Evolutionary conservation across 1,284 basidiomycete genomes (phyloP), one percentile per base, ranked within the genome.

Genomic region (Caloboletus inedulis): DNA sequence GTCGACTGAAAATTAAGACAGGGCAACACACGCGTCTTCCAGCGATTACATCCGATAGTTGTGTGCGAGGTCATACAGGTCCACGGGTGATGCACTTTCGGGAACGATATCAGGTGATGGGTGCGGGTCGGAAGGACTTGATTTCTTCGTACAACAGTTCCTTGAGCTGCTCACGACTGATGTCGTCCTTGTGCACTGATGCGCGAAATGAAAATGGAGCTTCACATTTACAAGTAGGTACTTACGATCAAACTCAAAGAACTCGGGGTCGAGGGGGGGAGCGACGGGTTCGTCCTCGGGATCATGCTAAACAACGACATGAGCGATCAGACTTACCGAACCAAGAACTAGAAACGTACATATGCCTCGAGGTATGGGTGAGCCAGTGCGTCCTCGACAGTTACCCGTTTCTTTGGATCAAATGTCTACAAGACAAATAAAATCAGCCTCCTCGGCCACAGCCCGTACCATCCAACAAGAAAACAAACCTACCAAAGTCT

Each of bases 291-390:
- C 94, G 64, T 97, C 94, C 39, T 94, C 91, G 0, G 93, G 91
- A 65, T 95, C 94, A 63, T 92, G 89, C 85, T 89, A 60, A 35
- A 46, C 7, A 7, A 53, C 21, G 33, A 44, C 36, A 49, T 62
- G 30, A 62, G 54, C 34, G 37, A 29, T 9, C 19, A 14, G 3
- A 18, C n/a, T 2, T 16, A 33, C 31, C 13, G 0, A 47, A 37
- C 37, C 25, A 10, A 43, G 21, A n/a, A 9, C 39, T 18, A 50
- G n/a, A 43, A n/a, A 78, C 84, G 50, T 63, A 88, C 87, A 65
- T 95, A 95, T 65, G 93, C 89, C 68, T 93, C 91, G 18, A 97
- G 78, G 67, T 95, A 96, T 4, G 93, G 93, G 65, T 96, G 94
- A 19, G 85, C 84, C 31, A 96, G 76, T n/a, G 93, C 93, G 58